phyloP scores from a whole-genome alignment of 2,329 filamentous ascomycete genomes.

The Coniosporium tulheliwenetii region DNA sequence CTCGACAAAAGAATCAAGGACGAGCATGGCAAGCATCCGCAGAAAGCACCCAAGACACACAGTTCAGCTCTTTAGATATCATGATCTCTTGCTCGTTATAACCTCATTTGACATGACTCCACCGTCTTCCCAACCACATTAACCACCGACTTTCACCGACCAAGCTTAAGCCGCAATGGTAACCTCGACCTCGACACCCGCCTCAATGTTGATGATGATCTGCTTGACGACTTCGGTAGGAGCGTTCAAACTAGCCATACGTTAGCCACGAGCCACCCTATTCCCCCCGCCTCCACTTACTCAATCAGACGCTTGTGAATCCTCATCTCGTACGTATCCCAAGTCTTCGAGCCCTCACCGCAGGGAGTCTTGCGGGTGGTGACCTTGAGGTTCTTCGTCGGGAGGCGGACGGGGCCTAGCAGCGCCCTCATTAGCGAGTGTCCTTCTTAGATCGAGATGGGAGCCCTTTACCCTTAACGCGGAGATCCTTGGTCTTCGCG shows the following conservation, averaged over 20 bases:
- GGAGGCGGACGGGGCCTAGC: conserved; percentile 70
- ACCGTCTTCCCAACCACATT: too few relatives aligned
- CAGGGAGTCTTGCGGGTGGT: conserved; percentile 97
- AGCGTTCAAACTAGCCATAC: conserved; percentile 56
- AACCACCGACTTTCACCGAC: too few relatives aligned
- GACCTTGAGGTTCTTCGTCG: conserved; percentile 93
- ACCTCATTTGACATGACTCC: too few relatives aligned
- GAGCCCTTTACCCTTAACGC: background rate
- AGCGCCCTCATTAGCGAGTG: conserved; percentile 32
- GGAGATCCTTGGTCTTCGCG: conserved; percentile 57
- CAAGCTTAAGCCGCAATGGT: conserved; percentile 62
- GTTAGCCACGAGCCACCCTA: conserved; percentile 3
- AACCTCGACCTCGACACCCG: conserved; percentile 84
- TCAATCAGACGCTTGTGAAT: conserved; percentile 98
- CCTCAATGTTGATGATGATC: conserved; percentile 93
- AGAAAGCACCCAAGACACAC: too few relatives aligned
- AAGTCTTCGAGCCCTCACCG: conserved; percentile 99
- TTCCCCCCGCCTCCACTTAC: conserved; percentile 30
- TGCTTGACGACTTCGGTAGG: conserved; percentile 96
- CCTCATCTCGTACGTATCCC: conserved; percentile 98
- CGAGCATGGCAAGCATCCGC: too few relatives aligned
- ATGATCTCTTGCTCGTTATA: too few relatives aligned
- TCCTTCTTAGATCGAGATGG: too few relatives aligned
- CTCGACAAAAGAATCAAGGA: too few relatives aligned
- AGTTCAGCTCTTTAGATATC: too few relatives aligned